Evolutionary conservation across 2,329 filamentous ascomycete species (phyloP), one percentile per base, ranked within the genome.

Genomic region (Trichoderma simmonsii): DNA sequence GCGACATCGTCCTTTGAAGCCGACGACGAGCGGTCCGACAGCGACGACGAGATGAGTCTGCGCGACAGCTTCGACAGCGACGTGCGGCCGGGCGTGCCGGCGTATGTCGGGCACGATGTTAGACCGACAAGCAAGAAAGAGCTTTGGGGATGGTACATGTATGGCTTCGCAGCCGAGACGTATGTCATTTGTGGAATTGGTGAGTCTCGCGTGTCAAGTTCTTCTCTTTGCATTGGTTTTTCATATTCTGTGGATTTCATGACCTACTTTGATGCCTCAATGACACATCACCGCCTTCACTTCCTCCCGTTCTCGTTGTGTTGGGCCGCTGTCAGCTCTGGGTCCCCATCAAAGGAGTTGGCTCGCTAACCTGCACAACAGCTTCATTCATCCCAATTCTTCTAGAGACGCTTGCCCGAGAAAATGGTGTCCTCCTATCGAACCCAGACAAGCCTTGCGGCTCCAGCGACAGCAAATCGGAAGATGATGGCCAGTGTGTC

Each of bases 351-450:
- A 24, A 14, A 24, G 1, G 30, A 34, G 4, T 5, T 28, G 15
- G 8, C 14, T 43, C 9, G 59, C 66, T 63, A 72, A 70, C 39
- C 12, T 24, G 1, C 0, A 15, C 21, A 36, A 72, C 77, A 95
- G 94, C 92, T 62, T 97, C 94, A 51, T 99, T 99, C 82, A 95
- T 99, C 74, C 96, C 96, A 28, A 97, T 99, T 73, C 92, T 96
- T 4, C 88, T 99, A 73, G 96, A 99, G 81, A 95, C 96, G 75
- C 89, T 99, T 69, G 95, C 96, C 14, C 89, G 96, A 77, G 95
- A 97, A 79, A 95, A 95, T 80, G 96, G 96, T 61, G 93, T 97
- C 39, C 88, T 98, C 8, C 85, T 95, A 30, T 91, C 90, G 66
- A 93, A 98, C 81, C 91, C 87, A 72, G 90, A 83, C 26, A 92